A percentile compares a stretch with the other conserved stretches of the same genome.
Conservation (phyloP, 805 yeast genomes). For the Saccharomycopsis amapae region DNA sequence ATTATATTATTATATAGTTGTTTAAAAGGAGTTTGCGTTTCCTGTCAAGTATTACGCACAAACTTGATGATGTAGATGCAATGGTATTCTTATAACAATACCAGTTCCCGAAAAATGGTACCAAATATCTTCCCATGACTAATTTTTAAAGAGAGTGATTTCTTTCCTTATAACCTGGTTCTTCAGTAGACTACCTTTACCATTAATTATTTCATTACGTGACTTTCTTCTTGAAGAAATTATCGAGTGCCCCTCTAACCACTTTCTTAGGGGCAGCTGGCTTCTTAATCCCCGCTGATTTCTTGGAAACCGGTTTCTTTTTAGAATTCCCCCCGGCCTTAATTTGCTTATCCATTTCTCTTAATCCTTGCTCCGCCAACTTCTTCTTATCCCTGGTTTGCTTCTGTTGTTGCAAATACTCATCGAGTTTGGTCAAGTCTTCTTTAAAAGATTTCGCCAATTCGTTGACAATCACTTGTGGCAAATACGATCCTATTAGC, state of each 20-base stretch:
- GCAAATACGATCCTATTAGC: slow-evolving; percentile 13
- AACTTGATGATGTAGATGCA: no score
- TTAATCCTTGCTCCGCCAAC: slow-evolving; percentile 22
- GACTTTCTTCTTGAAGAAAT: slow-evolving; percentile 45
- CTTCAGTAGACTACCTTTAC: no score
- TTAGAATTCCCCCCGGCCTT: slow-evolving; percentile 25
- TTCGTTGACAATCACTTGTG: neutral
- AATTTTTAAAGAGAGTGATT: no score
- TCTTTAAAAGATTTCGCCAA: neutral
- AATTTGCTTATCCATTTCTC: slow-evolving; percentile 25
- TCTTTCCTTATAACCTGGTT: no score
- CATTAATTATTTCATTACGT: neutral
- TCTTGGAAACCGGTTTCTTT: slow-evolving; percentile 27
- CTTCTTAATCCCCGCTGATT: slow-evolving; percentile 25
- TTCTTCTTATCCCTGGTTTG: slow-evolving; percentile 1
- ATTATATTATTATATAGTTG: no score
- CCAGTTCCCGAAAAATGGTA: no score
- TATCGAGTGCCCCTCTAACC: slow-evolving; percentile 65
- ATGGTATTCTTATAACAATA: no score
- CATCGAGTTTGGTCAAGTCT: neutral
- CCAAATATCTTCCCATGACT: no score
- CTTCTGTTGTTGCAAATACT: slow-evolving; percentile 3
- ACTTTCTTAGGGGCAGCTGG: slow-evolving; percentile 33
- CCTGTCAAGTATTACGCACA: no score
- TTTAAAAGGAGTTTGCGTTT: no score